phyloP scores from a whole-genome alignment of 768 basidiomycete genomes.

The Serendipita sp. region DNA sequence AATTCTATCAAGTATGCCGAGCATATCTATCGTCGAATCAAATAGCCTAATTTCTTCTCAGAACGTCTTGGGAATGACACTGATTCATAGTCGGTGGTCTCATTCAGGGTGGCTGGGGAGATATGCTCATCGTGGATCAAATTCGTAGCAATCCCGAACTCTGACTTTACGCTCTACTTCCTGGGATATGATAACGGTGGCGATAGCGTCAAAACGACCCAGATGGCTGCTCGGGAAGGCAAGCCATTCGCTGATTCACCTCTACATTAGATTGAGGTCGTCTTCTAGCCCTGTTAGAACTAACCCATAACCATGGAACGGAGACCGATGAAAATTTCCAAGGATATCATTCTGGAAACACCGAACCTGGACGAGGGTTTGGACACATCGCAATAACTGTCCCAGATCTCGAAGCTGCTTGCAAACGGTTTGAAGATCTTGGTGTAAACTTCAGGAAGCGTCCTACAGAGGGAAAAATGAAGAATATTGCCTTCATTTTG shows the following conservation, averaged over 20 bases:
- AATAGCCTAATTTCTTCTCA: not conserved
- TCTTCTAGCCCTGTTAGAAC: conserved; percentile 54
- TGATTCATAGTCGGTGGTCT: not conserved
- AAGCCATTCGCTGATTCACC: conserved; percentile 17
- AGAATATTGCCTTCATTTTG: conserved; percentile 63
- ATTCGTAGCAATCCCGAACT: conserved; percentile 33
- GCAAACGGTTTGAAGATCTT: conserved; percentile 63
- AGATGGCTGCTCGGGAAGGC: conserved; percentile 33
- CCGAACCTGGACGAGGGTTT: conserved; percentile 48
- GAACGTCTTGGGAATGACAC: not conserved
- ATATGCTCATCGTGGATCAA: conserved; percentile 21
- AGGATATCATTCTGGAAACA: conserved; percentile 77
- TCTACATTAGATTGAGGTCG: not conserved
- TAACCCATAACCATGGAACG: conserved; percentile 83
- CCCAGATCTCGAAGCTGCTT: conserved; percentile 67
- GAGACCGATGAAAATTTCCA: conserved; percentile 62
- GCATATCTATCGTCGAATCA: not conserved
- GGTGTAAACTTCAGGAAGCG: conserved; percentile 80
- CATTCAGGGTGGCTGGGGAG: not conserved
- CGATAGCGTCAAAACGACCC: conserved; percentile 24
- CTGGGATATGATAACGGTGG: conserved; percentile 51
- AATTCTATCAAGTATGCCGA: conserved; percentile 57
- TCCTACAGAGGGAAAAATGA: conserved; percentile 75
- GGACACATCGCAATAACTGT: conserved; percentile 42
- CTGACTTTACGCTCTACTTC: conserved; percentile 69